phyloP scores from a whole-genome alignment of 1,139 yeast genomes.

The Nakaseomyces delphensis region DNA sequence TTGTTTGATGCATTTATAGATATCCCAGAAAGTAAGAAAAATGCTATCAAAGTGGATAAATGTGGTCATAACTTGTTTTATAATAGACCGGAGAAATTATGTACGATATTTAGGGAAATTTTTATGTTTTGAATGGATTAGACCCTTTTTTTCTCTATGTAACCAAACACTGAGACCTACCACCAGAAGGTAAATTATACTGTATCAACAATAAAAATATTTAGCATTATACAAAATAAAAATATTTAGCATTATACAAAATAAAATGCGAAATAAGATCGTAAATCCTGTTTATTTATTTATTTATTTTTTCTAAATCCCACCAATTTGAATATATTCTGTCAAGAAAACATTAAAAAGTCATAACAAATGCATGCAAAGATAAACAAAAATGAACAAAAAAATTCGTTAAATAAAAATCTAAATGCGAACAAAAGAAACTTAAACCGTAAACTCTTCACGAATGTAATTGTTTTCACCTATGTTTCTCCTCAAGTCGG shows the following conservation, averaged over 20 bases:
- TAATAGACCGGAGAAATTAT: constrained; percentile 15
- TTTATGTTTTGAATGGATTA: constrained; percentile 4
- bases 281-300: too few species aligned
- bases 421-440: not conserved
- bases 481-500: constrained; percentile 25
- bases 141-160: too few species aligned
- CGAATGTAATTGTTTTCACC: constrained; percentile 24
- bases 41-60: constrained; percentile 11
- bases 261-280: too few species aligned
- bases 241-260: not conserved
- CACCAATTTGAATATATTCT: too few species aligned
- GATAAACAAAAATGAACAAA: not conserved
- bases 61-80: constrained; percentile 23
- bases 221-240: not conserved
- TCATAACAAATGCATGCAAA: constrained; percentile 1
- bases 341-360: not conserved
- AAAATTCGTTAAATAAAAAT: not conserved
- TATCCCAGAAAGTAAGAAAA: constrained; percentile 8
- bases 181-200: too few species aligned
- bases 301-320: too few species aligned
- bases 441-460: not conserved
- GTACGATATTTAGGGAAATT: constrained; percentile 10
- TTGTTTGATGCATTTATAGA: constrained; percentile 11
- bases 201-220: too few species aligned
- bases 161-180: too few species aligned